Conservation (phyloP, 2,329 filamentous ascomycete species). For the Magnaporthiopsis incrustans region DNA sequence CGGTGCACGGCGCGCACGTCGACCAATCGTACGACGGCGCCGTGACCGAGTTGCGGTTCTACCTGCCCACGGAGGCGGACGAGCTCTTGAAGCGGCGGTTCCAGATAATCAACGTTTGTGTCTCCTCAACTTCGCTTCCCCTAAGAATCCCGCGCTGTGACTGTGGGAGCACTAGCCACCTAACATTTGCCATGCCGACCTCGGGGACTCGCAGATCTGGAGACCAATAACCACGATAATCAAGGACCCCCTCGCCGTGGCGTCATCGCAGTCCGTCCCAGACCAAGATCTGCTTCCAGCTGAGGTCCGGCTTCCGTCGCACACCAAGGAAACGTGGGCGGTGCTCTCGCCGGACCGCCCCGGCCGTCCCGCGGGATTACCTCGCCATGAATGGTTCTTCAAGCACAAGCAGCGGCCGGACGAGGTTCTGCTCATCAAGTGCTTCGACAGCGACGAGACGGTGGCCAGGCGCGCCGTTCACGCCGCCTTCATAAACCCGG, state of each 20-base stretch:
- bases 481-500: slow-evolving; percentile 42
- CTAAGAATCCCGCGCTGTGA: too few relatives aligned
- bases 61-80: slow-evolving; percentile 36
- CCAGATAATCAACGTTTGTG: slow-evolving; percentile 42
- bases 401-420: slow-evolving; percentile 11
- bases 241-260: slow-evolving; percentile 46
- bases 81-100: slow-evolving; percentile 36
- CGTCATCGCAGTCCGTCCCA: slow-evolving; percentile 38
- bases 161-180: too few relatives aligned
- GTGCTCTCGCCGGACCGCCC: slow-evolving; percentile 8
- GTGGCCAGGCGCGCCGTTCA: slow-evolving; percentile 46
- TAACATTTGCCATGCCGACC: neutral
- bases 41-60: slow-evolving; percentile 31
- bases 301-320: slow-evolving; percentile 41
- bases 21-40: slow-evolving; percentile 44
- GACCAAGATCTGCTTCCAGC: slow-evolving; percentile 42
- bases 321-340: slow-evolving; percentile 39
- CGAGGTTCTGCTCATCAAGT: slow-evolving; percentile 14
- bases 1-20: slow-evolving; percentile 46
- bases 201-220: slow-evolving; percentile 25
- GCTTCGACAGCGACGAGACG: slow-evolving; percentile 21
- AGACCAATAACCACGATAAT: slow-evolving; percentile 41
- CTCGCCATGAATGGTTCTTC: slow-evolving; percentile 17
- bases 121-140: neutral
- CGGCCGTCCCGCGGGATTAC: neutral